These are phyloP conservation scores for Lactarius quietus DNA, from an alignment of 768 basidiomycete species.

Conservation along the genomic window DNA sequence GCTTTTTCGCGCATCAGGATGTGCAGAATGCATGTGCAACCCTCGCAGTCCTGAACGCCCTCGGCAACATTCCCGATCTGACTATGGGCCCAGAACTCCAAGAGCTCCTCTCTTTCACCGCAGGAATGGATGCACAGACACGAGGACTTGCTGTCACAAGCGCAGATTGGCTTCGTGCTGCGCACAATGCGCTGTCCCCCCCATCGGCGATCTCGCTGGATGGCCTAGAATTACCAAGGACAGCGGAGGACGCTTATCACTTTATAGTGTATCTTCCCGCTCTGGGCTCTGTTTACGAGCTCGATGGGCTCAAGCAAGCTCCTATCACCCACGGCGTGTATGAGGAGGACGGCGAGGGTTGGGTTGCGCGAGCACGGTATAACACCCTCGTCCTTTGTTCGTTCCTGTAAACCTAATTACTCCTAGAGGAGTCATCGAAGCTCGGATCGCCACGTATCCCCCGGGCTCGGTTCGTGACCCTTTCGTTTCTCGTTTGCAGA, in stretches of 20 bases:
- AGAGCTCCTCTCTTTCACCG: constrained; percentile 72
- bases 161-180: constrained; percentile 73
- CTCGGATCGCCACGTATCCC: constrained; percentile 88
- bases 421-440: constrained; percentile 75
- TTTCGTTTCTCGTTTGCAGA: not conserved
- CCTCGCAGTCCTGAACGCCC: constrained; percentile 88
- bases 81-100: constrained; percentile 61
- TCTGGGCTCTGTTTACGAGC: constrained; percentile 82
- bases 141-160: constrained; percentile 79
- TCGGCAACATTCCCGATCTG: constrained; percentile 73
- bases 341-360: constrained; percentile 68
- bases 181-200: constrained; percentile 92
- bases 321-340: constrained; percentile 81
- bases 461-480: constrained; percentile 66
- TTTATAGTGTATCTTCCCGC: constrained; percentile 92
- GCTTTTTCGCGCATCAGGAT: constrained; percentile 91
- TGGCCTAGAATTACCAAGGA: constrained; percentile 68
- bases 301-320: constrained; percentile 81
- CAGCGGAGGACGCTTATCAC: constrained; percentile 84
- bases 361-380: constrained; percentile 79
- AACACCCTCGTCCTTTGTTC: constrained; percentile 17
- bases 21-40: constrained; percentile 98
- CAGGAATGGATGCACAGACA: constrained; percentile 84
- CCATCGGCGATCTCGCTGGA: constrained; percentile 86
- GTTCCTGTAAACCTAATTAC: constrained; percentile 25